Base-by-base conservation (phyloP, 2,329 filamentous ascomycete species). In the Colletotrichum acutatum region DNA sequence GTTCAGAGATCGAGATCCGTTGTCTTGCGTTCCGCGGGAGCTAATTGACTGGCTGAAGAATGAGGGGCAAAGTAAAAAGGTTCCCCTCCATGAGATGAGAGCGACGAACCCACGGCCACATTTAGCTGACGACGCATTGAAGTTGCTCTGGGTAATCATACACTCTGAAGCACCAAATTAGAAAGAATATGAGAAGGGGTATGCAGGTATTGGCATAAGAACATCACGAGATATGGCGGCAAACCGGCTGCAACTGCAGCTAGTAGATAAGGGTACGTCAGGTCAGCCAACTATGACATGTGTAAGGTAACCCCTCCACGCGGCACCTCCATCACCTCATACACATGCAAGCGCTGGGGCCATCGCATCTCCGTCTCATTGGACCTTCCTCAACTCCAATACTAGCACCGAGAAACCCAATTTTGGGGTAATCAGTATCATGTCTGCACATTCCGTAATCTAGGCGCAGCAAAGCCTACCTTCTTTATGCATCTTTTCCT, bases 261-360 rank as follows among this genome's bases (percentile, higher is more conserved):
- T 42, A 30, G 19, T 28, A 52, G 24, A 53, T 37, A 59, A 58
- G 22, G 9, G 34, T 56, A 68, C 30, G 65, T 58, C 53, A 53
- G 49, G 58, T 68, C 58, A 57, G 52, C 64, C 19, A 52, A 68
- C 52, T 57, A 57, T 67, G 64, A 58, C 64, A 71, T 62, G n/a
- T 67, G 9, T 8, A 49, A 49, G 37, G 26, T 19, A 68, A 30
- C 28, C 5, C 16, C 19, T 59, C 42, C 12, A 30, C 12, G 37
- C 28, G 28, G 5, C 7, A 42, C 49, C 24, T 14, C 12, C 14
- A 24, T 37, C 30, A 37, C 32, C 19, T 46, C 58, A 19, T 24
- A 28, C 34, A 19, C 58, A 12, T n/a, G 16, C 14, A 28, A 46
- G 8, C 22, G 58, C 58, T 12, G 42, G 24, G 9, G 16, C 16